These are phyloP conservation scores for Kazachstania viticola DNA, from an alignment of 805 yeast genomes.

Conservation along the genomic window DNA sequence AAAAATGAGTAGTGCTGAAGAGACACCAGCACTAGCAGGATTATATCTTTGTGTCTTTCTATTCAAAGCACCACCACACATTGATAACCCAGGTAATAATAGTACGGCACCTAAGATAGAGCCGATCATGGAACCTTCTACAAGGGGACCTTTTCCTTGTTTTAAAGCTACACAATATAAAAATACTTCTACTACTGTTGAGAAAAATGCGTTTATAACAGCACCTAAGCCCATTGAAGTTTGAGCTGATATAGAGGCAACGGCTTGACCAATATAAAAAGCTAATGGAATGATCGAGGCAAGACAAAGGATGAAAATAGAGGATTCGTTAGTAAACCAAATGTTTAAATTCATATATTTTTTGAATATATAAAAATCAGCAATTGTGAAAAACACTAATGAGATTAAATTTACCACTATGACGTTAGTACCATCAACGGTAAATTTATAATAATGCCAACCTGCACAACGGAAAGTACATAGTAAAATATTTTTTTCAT, in stretches of 20 bases:
- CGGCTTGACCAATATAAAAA: conserved; percentile 96
- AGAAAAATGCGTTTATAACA: conserved; percentile 92
- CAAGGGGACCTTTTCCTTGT: conserved; percentile 77
- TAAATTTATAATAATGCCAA: conserved; percentile 85
- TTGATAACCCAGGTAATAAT: conserved; percentile 83
- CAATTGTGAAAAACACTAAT: conserved; percentile 70
- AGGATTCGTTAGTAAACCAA: conserved; percentile 42
- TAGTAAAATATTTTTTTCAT: conserved; percentile 49
- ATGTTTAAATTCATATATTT: conserved; percentile 29
- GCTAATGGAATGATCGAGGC: conserved; percentile 87
- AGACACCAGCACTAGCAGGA: conserved; percentile 93
- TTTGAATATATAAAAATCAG: conserved; percentile 59
- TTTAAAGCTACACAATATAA: conserved; percentile 82
- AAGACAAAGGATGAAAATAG: conserved; percentile 65
- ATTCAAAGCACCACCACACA: conserved; percentile 94
- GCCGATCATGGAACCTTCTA: conserved; percentile 94
- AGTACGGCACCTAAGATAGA: conserved; percentile 87
- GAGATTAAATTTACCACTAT: conserved; percentile 77
- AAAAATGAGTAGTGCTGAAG: conserved; percentile 87
- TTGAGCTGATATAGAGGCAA: conserved; percentile 97
- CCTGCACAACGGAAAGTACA: conserved; percentile 93
- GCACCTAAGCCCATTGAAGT: conserved; percentile 99
- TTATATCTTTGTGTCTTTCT: conserved; percentile 91
- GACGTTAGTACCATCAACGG: conserved; percentile 92
- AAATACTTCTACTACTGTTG: conserved; percentile 89